Conservation (phyloP, 805 yeast species). For the Phaffomyces thermotolerans region DNA sequence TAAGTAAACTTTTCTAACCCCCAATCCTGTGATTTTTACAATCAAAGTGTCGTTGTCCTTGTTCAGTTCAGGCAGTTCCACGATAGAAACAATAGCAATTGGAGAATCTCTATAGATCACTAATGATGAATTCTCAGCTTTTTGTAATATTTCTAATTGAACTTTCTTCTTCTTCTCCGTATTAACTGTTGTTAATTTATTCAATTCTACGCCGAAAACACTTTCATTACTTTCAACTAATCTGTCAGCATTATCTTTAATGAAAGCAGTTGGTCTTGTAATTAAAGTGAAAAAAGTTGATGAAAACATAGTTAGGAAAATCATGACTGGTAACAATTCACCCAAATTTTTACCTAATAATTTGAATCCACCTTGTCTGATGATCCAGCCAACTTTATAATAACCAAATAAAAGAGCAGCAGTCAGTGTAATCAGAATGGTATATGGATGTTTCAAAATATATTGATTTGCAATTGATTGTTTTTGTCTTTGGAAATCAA, state of each 20-base stretch:
- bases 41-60: conserved; percentile 33
- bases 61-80: conserved; percentile 36
- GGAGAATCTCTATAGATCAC: conserved; percentile 64
- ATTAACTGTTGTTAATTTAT: conserved; percentile 34
- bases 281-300: conserved; percentile 34
- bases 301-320: conserved; percentile 33
- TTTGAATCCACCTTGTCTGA: conserved; percentile 12
- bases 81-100: conserved; percentile 50
- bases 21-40: conserved; percentile 49
- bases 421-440: conserved; percentile 23
- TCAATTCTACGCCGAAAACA: conserved; percentile 47
- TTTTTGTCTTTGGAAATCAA: conserved; percentile 40
- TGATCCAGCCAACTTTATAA: conserved; percentile 12
- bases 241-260: conserved; percentile 34
- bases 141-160: conserved; percentile 23
- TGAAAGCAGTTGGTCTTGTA: conserved; percentile 39
- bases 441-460: conserved; percentile 40
- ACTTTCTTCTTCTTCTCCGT: conserved; percentile 14
- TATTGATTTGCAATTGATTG: conserved; percentile 22
- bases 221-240: conserved; percentile 30
- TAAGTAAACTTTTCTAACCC: conserved; percentile 61
- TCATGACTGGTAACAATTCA: conserved; percentile 24
- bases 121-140: conserved; percentile 44
- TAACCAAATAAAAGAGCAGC: conserved; percentile 4
- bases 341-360: conserved; percentile 14